Evolutionary conservation across 768 basidiomycete species (phyloP), one percentile per base, ranked within the genome.

Genomic region (Postia placenta): DNA sequence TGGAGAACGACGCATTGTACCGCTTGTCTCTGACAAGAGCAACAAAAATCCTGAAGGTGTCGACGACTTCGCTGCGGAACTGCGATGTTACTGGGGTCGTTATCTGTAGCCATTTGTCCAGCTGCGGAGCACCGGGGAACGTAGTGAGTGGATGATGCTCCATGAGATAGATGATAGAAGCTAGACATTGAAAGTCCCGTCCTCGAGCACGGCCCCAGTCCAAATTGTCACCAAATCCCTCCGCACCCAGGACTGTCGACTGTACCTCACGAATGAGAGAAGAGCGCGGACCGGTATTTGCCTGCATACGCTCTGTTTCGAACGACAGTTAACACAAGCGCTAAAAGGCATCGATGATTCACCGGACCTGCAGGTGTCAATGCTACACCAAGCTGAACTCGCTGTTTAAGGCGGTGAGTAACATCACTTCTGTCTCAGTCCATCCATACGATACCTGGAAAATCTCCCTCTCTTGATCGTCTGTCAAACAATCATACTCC

Each of bases 361-460:
- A 19, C 24, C 15, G 23, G 12, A 77, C 80, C 82, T 48, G 83
- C 81, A 9, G 80, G 78, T 0, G 85, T 87, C 26, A 87, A 69
- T 0, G 87, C 83, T 67, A 89, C 81, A 6, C 86, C 86, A 4
- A 85, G 70, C 62, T 88, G 87, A 11, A 89, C 87, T 42, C 86
- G 75, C 83, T 89, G 49, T 54, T 27, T 46, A 33, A n/a, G n/a
- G n/a, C n/a, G n/a, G n/a, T n/a, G n/a, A n/a, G n/a, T n/a, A n/a
- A n/a, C n/a, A n/a, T n/a, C n/a, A n/a, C n/a, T n/a, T n/a, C n/a
- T n/a, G n/a, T n/a, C 25, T 20, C 24, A 19, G 57, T 15, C n/a
- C n/a, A n/a, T n/a, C n/a, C n/a, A n/a, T n/a, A n/a, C n/a, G 69
- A 43, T 36, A 83, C 87, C 70, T 85, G 83, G 66, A 84, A 87